Base-by-base conservation (phyloP, 208 protist species). In the Trypanosoma cruzi region DNA sequence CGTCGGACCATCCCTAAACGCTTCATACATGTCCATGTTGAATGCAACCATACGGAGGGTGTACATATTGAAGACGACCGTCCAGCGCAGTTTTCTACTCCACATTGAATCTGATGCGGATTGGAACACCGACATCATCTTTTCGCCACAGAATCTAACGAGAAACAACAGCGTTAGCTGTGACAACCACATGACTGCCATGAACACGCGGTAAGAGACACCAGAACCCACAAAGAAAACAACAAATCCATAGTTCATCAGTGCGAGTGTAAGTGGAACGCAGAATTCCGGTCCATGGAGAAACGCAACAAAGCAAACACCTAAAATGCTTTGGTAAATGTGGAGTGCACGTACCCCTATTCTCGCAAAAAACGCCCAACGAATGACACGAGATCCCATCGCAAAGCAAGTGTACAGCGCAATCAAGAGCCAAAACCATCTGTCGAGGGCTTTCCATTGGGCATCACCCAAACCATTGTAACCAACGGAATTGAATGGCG, bases 11-110 rank as follows among this genome's bases (percentile, higher is more conserved):
- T 68, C 34, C 7, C 52, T 49, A 14, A 67, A 64, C 18, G 78
- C 77, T 63, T 86, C 80, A 77, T 78, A 84, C 68, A 74, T 57
- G 59, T 93, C 87, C 70, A 80, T 83, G 61, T 81, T 80, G 69
- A 88, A 89, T 58, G 90, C 90, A 66, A 98, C 90, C 68, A 96
- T 81, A 40, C 90, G 84, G 32, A 98, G 77, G 54, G 82, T 78
- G 16, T 66, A 71, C 71, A 98, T 80, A 68, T 94, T 95, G 29
- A 78, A 90, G 3, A 77, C 64, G 18, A 85, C 62, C 29, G 76
- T 62, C 92, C 94, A 98, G 16, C 83, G 74, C 54, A 89, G 52
- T 14, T 54, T 59, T 3, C 50, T 26, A 8, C 7, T 16, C n/a
- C 44, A 54, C 7, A 7, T 55, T 3, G n/a, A 48, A n/a, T 46